Conservation (phyloP, 306 rosid genomes). For the Mucuna pruriens region DNA sequence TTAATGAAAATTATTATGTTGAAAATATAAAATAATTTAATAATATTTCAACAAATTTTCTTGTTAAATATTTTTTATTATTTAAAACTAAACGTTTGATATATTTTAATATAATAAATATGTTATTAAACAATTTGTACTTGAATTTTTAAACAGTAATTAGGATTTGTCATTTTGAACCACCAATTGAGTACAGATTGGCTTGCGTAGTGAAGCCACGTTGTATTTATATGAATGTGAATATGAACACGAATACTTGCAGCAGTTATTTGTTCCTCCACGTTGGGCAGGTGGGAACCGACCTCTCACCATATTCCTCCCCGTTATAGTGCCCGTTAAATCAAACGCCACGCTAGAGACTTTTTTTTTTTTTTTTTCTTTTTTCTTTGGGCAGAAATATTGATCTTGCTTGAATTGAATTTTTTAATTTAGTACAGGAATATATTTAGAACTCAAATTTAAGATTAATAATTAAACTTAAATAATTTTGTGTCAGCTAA, state of each 20-base stretch:
- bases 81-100: too few relatives aligned
- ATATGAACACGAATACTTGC: background rate
- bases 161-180: background rate
- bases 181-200: background rate
- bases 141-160: background rate
- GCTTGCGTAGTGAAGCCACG: background rate
- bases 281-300: slow-evolving; percentile 38
- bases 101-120: too few relatives aligned
- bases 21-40: background rate
- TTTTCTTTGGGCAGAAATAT: too few relatives aligned
- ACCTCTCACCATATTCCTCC: slow-evolving; percentile 9
- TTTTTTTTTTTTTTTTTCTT: too few relatives aligned
- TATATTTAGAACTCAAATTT: too few relatives aligned
- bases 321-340: background rate
- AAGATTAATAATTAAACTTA: too few relatives aligned
- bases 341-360: slow-evolving; percentile 28
- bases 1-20: background rate
- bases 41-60: background rate
- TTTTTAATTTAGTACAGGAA: too few relatives aligned
- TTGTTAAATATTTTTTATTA: background rate
- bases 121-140: too few relatives aligned
- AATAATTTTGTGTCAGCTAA: too few relatives aligned
- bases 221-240: background rate
- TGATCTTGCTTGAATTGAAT: too few relatives aligned
- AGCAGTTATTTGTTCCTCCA: background rate